Base-by-base conservation (phyloP, 768 basidiomycete genomes). In the Leucocoprinus sp. region DNA sequence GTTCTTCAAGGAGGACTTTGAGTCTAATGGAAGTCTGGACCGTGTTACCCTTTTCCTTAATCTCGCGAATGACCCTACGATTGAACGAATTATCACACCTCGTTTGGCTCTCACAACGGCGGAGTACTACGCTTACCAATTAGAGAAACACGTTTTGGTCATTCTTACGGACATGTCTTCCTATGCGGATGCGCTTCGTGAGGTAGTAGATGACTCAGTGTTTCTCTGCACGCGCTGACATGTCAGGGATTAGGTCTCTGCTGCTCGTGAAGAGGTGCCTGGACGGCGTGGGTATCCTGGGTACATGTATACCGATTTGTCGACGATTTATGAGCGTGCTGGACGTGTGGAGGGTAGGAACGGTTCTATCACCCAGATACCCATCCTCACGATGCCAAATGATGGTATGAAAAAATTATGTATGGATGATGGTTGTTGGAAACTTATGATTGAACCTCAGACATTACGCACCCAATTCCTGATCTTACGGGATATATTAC, bases 391-490 rank as follows among this genome's bases (percentile, higher is more conserved):
- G 50, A 99, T 99, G 96, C 96, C 96, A 19, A 99, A 98, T 68
- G 96, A 98, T 65, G 95, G 93, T 89, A 67, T 69, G 75, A 56
- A 50, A 28, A 49, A 44, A 9, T 36, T 39, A 23, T 17, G 24
- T 39, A 26, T 52, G 55, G 52, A 56, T 49, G 48, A 35, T 49
- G 38, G 38, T 51, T 44, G 40, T 45, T 48, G n/a, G n/a, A 50
- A 34, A 38, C 46, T 51, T 39, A 45, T 42, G 15, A 15, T 38
- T 36, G 26, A 29, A 50, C 52, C 51, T 40, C n/a, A 97, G 95
- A 98, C 74, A 99, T 99, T 65, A 98, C 96, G n/a, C 96, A 99
- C 68, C 96, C 96, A 49, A 97, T 99, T 67, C 95, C 95, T 60
- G 95, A 97, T 79, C 74, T 98, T 64, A 98, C 95, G 52, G 96